Percentiles rank a stretch among this genome's conserved stretches.
phyloP scores from a whole-genome alignment of 768 basidiomycete genomes.

The Serendipita vermifera region DNA sequence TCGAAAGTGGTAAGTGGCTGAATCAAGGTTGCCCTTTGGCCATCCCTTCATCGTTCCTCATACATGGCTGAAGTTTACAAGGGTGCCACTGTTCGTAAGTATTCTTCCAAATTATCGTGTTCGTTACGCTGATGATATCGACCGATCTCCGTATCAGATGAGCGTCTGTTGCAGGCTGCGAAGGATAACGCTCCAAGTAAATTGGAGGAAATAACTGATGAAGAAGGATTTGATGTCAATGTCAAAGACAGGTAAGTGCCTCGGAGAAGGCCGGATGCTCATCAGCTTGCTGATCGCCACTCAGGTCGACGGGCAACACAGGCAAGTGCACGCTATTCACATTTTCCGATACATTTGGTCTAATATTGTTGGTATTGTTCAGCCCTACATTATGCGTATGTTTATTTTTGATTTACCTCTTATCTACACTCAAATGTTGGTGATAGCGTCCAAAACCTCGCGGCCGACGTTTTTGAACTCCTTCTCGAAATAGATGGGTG shows the following conservation, averaged over 20 bases:
- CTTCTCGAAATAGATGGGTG: constrained; percentile 62
- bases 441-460: constrained; percentile 41
- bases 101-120: not conserved
- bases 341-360: constrained; percentile 15
- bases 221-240: constrained; percentile 56
- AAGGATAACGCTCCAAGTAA: constrained; percentile 60
- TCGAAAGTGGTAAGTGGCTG: not conserved
- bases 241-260: constrained; percentile 57
- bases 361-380: not conserved
- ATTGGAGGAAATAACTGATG: constrained; percentile 44
- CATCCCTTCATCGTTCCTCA: not conserved
- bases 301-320: constrained; percentile 61
- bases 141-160: constrained; percentile 35
- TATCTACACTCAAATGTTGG: not conserved
- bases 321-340: constrained; percentile 34
- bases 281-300: not conserved
- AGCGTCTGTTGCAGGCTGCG: constrained; percentile 59
- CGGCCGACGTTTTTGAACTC: constrained; percentile 51
- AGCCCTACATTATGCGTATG: constrained; percentile 68
- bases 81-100: not conserved
- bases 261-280: constrained; percentile 11
- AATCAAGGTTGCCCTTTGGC: not conserved
- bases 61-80: constrained; percentile 1
- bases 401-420: constrained; percentile 3
- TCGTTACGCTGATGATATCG: not conserved